Percentiles rank a stretch among this genome's conserved stretches.
Conservation (phyloP, 106 monocot genomes). For the Platanthera zijinensis region DNA sequence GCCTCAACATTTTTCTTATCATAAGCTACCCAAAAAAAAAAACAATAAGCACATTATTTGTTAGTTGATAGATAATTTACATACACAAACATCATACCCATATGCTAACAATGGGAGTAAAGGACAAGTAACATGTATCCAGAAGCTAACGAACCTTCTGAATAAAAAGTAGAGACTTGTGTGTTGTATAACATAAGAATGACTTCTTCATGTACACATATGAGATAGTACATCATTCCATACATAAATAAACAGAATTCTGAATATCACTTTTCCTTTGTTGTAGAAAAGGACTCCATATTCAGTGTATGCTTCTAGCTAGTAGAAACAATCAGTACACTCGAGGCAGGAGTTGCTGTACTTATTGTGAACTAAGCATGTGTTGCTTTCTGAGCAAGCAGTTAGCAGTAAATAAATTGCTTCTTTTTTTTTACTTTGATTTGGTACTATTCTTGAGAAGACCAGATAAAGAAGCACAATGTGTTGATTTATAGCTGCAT, state of each 20-base stretch:
- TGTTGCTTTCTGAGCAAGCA: neutral
- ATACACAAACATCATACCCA: neutral
- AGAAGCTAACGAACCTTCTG: neutral
- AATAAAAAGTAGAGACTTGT: neutral
- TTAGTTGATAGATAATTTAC: neutral
- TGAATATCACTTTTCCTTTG: neutral
- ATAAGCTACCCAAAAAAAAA: neutral
- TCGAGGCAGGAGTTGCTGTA: neutral
- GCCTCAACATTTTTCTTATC: too few species aligned
- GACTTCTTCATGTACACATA: neutral
- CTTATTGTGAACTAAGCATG: neutral
- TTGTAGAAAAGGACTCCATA: neutral
- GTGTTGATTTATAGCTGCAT: conserved; percentile 81
- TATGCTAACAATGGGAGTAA: neutral
- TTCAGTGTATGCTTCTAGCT: neutral
- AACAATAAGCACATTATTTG: neutral
- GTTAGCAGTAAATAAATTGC: neutral
- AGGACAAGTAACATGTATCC: neutral
- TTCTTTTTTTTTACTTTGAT: conserved; percentile 26
- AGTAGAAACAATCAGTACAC: neutral
- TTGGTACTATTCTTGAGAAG: conserved; percentile 34
- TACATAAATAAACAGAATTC: neutral
- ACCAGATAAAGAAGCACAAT: conserved; percentile 80
- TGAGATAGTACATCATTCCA: neutral
- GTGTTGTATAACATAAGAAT: neutral